Conservation (phyloP, 1,139 yeast species). For the Candida glucosophila region DNA sequence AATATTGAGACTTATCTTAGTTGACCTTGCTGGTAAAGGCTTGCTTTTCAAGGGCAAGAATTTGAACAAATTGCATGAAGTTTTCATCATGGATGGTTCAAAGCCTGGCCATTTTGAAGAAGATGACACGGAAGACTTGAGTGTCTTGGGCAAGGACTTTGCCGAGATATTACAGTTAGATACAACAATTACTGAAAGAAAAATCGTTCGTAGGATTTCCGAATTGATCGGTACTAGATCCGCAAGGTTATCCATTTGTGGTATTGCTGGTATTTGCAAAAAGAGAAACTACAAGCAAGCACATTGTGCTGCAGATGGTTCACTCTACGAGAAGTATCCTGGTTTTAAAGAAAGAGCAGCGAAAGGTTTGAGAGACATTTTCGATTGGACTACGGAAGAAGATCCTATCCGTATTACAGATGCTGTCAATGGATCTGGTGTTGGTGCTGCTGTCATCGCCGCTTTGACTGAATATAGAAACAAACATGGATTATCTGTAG, state of each 20-base stretch:
- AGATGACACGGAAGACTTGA: slow-evolving; percentile 81
- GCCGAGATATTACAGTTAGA: slow-evolving; percentile 46
- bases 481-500: slow-evolving; percentile 65
- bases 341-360: slow-evolving; percentile 87
- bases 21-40: slow-evolving; percentile 61
- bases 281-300: slow-evolving; percentile 74
- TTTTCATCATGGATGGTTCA: slow-evolving; percentile 81
- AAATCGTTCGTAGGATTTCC: slow-evolving; percentile 72
- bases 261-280: slow-evolving; percentile 88
- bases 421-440: slow-evolving; percentile 98
- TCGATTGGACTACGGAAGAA: slow-evolving; percentile 63
- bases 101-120: slow-evolving; percentile 81
- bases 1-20: slow-evolving; percentile 68
- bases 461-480: slow-evolving; percentile 83
- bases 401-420: slow-evolving; percentile 78
- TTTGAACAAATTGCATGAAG: slow-evolving; percentile 42
- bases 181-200: slow-evolving; percentile 73
- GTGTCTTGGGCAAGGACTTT: slow-evolving; percentile 66
- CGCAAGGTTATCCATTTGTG: slow-evolving; percentile 88
- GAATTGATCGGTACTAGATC: slow-evolving; percentile 89
- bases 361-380: slow-evolving; percentile 79
- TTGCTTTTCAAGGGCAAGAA: slow-evolving; percentile 65
- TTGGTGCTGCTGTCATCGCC: slow-evolving; percentile 95
- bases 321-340: slow-evolving; percentile 90
- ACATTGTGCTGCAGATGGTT: slow-evolving; percentile 96